Evolutionary conservation across 345 rosid species (phyloP).

Genomic region (Arabidopsis arenosa): DNA sequence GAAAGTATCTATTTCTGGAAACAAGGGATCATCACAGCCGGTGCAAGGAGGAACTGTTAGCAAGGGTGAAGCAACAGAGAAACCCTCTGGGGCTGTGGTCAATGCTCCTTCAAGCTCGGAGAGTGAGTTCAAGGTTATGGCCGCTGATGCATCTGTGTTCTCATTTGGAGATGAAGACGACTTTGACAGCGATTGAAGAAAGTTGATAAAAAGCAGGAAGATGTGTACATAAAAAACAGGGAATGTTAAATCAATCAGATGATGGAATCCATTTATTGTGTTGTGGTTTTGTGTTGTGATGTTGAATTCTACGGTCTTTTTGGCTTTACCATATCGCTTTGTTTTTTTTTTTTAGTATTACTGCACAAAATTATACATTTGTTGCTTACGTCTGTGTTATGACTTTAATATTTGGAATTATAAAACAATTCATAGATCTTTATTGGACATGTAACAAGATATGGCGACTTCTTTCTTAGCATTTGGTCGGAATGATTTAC

Average conservation of each 20-base stretch:
- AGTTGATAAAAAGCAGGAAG: neutral
- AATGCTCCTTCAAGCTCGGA: constrained; percentile 43
- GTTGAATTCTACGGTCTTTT: constrained; percentile 21
- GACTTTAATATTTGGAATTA: constrained; percentile 17
- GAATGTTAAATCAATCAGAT: constrained; percentile 30
- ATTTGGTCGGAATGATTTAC: neutral
- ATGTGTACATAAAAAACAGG: constrained; percentile 10
- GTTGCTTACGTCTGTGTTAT: constrained; percentile 14
- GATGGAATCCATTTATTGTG: constrained; percentile 37
- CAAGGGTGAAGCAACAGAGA: constrained; percentile 37
- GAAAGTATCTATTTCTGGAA: constrained; percentile 55
- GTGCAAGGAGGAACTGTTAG: constrained; percentile 37
- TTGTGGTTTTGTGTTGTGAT: constrained; percentile 36
- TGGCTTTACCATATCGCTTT: constrained; percentile 6
- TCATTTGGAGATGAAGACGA: constrained; percentile 80
- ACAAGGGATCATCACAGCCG: constrained; percentile 43
- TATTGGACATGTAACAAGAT: no score
- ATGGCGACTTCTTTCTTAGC: neutral
- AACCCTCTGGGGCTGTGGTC: constrained; percentile 38
- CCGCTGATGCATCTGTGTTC: constrained; percentile 90
- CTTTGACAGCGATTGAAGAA: constrained; percentile 68
- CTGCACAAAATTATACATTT: constrained; percentile 36
- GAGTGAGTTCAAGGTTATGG: constrained; percentile 77
- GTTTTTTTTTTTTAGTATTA: neutral
- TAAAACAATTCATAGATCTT: constrained; percentile 7